These are phyloP conservation scores for Xylaria nigripes DNA, from an alignment of 495 filamentous ascomycete genomes.

Conservation along the genomic window DNA sequence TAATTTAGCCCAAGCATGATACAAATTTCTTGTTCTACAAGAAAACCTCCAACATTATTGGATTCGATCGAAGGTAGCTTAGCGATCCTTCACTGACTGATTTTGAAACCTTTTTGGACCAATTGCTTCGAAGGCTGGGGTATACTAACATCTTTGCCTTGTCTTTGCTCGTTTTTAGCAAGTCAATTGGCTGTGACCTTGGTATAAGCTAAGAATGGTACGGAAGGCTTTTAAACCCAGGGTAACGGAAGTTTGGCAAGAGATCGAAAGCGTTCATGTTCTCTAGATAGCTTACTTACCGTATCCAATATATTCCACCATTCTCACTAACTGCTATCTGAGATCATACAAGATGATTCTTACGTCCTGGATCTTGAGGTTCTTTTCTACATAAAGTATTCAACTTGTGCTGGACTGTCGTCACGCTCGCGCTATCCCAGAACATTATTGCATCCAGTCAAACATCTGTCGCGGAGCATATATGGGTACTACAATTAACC, in stretches of 20 bases:
- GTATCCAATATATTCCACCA: conserved; percentile 12
- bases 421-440: no score
- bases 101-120: conserved; percentile 27
- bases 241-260: conserved; percentile 23
- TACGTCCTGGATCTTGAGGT: no score
- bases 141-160: conserved; percentile 14
- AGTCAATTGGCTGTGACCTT: conserved; percentile 22
- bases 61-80: conserved; percentile 19
- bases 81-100: conserved; percentile 14
- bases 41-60: conserved; percentile 19
- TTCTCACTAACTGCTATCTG: background rate
- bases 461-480: no score
- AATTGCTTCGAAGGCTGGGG: conserved; percentile 10
- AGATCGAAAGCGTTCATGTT: conserved; percentile 13
- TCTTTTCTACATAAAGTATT: no score
- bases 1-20: conserved; percentile 3
- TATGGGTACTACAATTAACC: no score
- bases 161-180: conserved; percentile 19
- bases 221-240: conserved; percentile 18
- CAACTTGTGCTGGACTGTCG: no score
- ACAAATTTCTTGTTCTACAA: conserved; percentile 7
- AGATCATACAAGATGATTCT: background rate
- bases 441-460: no score
- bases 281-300: conserved; percentile 14
- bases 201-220: conserved; percentile 23